Conservation (phyloP, 495 filamentous ascomycete species). For the Penicillium maclennaniae region DNA sequence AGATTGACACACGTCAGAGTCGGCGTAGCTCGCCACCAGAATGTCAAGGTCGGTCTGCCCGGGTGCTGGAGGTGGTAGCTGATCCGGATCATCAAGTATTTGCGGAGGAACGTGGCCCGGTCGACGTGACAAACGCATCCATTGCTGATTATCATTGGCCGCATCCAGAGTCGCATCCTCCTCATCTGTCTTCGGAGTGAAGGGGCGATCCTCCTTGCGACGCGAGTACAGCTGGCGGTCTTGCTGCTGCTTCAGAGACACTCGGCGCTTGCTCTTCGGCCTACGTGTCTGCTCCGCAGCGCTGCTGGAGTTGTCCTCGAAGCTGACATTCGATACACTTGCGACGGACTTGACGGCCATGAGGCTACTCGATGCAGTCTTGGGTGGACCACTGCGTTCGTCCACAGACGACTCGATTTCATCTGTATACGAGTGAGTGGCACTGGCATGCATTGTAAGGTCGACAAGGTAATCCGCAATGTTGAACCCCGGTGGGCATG, state of each 20-base stretch:
- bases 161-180: conserved; percentile 67
- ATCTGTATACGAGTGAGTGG: conserved; percentile 52
- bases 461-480: conserved; percentile 98
- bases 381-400: conserved; percentile 43
- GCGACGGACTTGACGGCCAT: conserved; percentile 88
- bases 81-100: conserved; percentile 67
- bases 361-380: conserved; percentile 81
- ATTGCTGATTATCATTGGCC: conserved; percentile 56
- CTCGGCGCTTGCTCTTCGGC: conserved; percentile 61
- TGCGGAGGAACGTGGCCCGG: conserved; percentile 58
- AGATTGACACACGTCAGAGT: conserved; percentile 71
- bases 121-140: conserved; percentile 67
- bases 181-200: conserved; percentile 62
- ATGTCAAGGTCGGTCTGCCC: conserved; percentile 76
- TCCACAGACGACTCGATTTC: conserved; percentile 46
- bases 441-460: conserved; percentile 90
- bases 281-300: conserved; percentile 56
- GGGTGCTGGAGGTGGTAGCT: conserved; percentile 64
- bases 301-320: conserved; percentile 55
- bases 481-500: conserved; percentile 94
- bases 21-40: conserved; percentile 68
- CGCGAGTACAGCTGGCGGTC: conserved; percentile 88
- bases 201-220: conserved; percentile 58
- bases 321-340: conserved; percentile 66
- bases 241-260: conserved; percentile 77